Evolutionary conservation across 345 rosid species (phyloP).

Genomic region (Syzygium aqueum): DNA sequence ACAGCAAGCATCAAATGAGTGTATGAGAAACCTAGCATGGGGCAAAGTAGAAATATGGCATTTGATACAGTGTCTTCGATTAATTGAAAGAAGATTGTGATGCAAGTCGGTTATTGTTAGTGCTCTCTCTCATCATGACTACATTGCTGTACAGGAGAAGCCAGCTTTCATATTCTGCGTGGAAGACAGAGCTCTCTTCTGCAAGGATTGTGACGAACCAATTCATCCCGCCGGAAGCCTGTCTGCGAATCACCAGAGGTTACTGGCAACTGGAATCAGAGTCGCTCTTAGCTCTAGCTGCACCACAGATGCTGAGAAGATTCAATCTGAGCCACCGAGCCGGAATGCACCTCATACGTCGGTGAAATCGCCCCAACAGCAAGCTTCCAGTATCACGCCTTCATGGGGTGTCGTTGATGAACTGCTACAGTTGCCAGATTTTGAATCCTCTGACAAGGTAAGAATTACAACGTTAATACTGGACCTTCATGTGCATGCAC

Average conservation of each 20-base stretch:
- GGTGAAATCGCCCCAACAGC: conserved; percentile 34
- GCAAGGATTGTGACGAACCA: conserved; percentile 79
- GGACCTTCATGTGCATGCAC: background rate
- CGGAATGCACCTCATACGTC: conserved; percentile 31
- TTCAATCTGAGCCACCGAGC: conserved; percentile 56
- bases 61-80: background rate
- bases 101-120: background rate
- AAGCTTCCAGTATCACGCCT: conserved; percentile 28
- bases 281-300: conserved; percentile 74
- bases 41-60: background rate
- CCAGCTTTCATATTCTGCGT: conserved; percentile 96
- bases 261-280: conserved; percentile 84
- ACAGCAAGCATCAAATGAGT: background rate
- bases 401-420: conserved; percentile 81
- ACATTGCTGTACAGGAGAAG: conserved; percentile 51
- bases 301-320: conserved; percentile 36
- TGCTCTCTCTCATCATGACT: background rate
- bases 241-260: conserved; percentile 83
- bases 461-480: background rate
- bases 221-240: conserved; percentile 69
- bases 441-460: conserved; percentile 67
- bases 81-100: background rate
- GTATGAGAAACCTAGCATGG: background rate
- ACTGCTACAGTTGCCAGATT: conserved; percentile 64
- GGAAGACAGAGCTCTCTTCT: conserved; percentile 92